These are phyloP conservation scores for Pholiota microspora DNA, from an alignment of 768 basidiomycete species.

Conservation along the genomic window DNA sequence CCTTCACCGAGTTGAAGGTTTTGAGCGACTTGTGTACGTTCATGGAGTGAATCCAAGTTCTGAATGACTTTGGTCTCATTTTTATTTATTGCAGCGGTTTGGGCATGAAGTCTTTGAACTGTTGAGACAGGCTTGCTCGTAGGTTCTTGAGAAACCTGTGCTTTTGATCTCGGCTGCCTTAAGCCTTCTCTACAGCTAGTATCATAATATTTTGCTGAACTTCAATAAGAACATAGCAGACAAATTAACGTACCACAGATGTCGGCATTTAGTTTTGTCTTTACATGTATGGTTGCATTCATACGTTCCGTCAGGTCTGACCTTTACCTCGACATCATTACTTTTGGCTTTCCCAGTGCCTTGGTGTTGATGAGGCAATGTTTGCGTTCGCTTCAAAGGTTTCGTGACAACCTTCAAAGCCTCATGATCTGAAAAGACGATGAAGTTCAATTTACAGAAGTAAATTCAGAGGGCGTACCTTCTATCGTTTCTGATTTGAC, in stretches of 20 bases:
- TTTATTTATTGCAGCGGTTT: constrained; percentile 12
- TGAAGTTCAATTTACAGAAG: not conserved
- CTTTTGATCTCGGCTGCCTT: constrained; percentile 38
- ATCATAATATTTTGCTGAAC: not conserved
- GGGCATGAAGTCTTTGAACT: constrained; percentile 15
- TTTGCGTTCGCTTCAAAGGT: not conserved
- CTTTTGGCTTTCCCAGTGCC: not conserved
- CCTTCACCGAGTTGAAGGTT: constrained; percentile 37
- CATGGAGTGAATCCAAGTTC: constrained; percentile 42
- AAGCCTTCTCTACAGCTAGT: constrained; percentile 78
- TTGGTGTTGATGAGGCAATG: not conserved
- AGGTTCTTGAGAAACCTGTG: constrained; percentile 1
- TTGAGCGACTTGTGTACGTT: constrained; percentile 38
- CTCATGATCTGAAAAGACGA: not conserved
- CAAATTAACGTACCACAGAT: constrained; percentile 57
- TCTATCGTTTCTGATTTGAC: constrained; percentile 2
- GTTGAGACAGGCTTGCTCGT: constrained; percentile 10
- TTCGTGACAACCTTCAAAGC: not conserved
- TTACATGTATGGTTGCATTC: constrained; percentile 85
- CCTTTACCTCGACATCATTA: not conserved
- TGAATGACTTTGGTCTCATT: constrained; percentile 28
- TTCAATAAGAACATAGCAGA: not conserved
- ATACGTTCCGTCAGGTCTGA: constrained; percentile 12
- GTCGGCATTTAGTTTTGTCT: constrained; percentile 71
- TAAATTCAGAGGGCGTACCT: not conserved